Percentiles rank a stretch among this genome's conserved stretches.
phyloP scores from a whole-genome alignment of 768 basidiomycete genomes.

The Podaxis sp. region DNA sequence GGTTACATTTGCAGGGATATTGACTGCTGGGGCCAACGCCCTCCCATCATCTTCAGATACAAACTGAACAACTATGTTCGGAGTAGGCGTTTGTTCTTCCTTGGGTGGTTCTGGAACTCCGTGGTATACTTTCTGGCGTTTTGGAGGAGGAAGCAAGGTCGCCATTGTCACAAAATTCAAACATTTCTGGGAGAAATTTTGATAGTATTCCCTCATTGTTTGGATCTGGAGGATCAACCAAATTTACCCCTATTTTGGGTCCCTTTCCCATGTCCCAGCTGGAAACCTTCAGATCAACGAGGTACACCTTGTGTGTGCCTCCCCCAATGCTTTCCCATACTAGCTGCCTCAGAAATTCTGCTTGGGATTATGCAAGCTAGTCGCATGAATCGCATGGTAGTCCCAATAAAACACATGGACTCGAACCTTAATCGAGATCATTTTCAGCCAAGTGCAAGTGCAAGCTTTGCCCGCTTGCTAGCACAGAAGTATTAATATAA shows the following conservation, averaged over 20 bases:
- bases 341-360: background rate
- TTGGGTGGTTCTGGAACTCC: conserved; percentile 66
- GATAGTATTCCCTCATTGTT: background rate
- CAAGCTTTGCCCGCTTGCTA: too few relatives aligned
- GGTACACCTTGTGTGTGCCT: too few relatives aligned
- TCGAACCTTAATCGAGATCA: background rate
- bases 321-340: background rate
- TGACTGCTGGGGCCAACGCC: conserved; percentile 83
- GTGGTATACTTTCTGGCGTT: conserved; percentile 82
- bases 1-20: conserved; percentile 83
- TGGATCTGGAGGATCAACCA: conserved; percentile 12
- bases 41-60: conserved; percentile 84
- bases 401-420: background rate
- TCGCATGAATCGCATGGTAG: too few relatives aligned
- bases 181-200: background rate
- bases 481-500: background rate
- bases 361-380: background rate
- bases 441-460: background rate
- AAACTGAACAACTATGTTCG: conserved; percentile 88
- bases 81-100: conserved; percentile 43
- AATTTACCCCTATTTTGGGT: background rate
- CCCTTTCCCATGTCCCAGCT: background rate
- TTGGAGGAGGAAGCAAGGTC: conserved; percentile 83
- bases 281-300: background rate
- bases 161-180: conserved; percentile 57